Percentiles rank a stretch among this genome's conserved stretches.
Evolutionary conservation across 139 green algal species (phyloP).

Genomic region (Chlorella sp.): DNA sequence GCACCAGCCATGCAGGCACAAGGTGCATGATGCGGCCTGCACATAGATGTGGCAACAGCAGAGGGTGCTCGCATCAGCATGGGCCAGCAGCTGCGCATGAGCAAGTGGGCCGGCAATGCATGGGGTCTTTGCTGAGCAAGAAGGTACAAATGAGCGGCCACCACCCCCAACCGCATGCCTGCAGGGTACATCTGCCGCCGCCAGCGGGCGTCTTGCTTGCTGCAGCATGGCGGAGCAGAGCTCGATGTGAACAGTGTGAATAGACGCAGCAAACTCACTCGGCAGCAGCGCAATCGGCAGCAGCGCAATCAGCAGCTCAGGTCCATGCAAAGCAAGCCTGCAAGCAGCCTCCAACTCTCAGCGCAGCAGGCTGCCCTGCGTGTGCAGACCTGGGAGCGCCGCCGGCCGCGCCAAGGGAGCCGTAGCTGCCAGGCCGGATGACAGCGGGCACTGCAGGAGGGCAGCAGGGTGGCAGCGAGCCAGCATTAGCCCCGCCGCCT

Average conservation of each 20-base stretch:
- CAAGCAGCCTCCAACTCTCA: too few relatives aligned
- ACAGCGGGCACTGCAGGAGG: slow-evolving; percentile 35
- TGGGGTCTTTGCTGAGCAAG: too few relatives aligned
- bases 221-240: not conserved
- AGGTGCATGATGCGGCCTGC: slow-evolving; percentile 84
- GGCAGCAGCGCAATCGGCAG: too few relatives aligned
- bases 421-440: slow-evolving; percentile 41
- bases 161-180: not conserved
- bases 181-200: slow-evolving; percentile 77
- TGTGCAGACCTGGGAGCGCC: not conserved
- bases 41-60: not conserved
- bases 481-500: not conserved
- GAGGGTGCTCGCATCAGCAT: too few relatives aligned
- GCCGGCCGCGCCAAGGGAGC: not conserved
- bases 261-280: too few relatives aligned
- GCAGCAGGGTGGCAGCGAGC: not conserved
- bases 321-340: too few relatives aligned
- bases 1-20: slow-evolving; percentile 65
- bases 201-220: slow-evolving; percentile 27
- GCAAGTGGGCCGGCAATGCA: too few relatives aligned
- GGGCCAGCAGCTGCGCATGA: not conserved
- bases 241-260: too few relatives aligned
- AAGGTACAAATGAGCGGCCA: too few relatives aligned
- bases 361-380: too few relatives aligned
- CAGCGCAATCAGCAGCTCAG: too few relatives aligned